These are phyloP conservation scores for Esteya vermicola DNA, from an alignment of 2,329 filamentous ascomycete species.

Conservation along the genomic window DNA sequence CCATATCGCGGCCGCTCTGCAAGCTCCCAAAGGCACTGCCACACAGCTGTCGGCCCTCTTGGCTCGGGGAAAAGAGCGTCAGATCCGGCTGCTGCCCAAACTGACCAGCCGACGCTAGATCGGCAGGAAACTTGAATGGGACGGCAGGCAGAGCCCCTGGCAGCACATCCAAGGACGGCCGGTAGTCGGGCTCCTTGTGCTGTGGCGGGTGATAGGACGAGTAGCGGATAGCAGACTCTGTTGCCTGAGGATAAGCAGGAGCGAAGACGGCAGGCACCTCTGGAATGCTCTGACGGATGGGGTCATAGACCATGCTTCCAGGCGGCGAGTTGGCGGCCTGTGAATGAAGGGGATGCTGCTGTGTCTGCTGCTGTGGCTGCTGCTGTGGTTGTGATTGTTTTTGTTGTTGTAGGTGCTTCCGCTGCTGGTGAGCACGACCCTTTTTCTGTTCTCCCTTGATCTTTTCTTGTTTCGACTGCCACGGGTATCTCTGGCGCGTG, in stretches of 20 bases:
- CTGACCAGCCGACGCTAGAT: no score
- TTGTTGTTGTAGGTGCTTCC: constrained; percentile 13
- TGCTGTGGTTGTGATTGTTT: no score
- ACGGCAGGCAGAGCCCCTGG: neutral
- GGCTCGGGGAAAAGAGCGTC: no score
- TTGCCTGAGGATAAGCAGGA: constrained; percentile 32
- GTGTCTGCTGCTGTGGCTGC: constrained; percentile 15
- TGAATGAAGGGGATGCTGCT: no score
- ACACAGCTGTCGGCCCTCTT: no score
- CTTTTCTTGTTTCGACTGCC: no score
- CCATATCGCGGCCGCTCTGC: no score
- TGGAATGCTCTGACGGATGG: constrained; percentile 40
- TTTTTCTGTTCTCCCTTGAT: neutral
- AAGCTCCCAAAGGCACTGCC: no score
- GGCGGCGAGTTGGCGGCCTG: no score
- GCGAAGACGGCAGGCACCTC: constrained; percentile 33
- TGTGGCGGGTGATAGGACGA: constrained; percentile 19
- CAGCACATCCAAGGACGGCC: neutral
- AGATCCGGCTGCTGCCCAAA: no score
- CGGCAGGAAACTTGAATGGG: neutral
- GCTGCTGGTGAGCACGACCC: constrained; percentile 5
- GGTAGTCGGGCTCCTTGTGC: constrained; percentile 5
- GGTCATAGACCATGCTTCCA: constrained; percentile 46
- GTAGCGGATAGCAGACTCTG: constrained; percentile 31
- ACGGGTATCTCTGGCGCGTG: no score